Conservation (phyloP, 2,329 filamentous ascomycete genomes). For the Colletotrichum cordylinicola region DNA sequence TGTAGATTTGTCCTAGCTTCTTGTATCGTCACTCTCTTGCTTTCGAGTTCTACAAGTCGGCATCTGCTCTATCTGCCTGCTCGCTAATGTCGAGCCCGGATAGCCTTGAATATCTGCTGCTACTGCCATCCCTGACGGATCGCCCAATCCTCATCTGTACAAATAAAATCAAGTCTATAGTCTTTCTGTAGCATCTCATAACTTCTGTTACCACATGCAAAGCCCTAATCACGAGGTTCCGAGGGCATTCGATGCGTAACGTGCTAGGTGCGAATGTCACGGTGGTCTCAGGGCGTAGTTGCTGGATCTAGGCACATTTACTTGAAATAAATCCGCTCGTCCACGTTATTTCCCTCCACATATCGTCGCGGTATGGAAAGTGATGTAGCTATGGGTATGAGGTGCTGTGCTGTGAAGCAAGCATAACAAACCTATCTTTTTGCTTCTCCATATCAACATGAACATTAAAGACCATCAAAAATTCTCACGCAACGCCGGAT, state of each 20-base stretch:
- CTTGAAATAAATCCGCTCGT: background rate
- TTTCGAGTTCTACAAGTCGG: fast-evolving
- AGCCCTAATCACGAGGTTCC: no score
- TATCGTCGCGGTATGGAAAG: no score
- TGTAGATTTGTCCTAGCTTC: background rate
- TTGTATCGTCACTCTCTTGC: background rate
- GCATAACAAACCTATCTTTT: fast-evolving
- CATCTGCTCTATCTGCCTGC: background rate
- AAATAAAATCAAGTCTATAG: no score
- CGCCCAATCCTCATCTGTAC: no score
- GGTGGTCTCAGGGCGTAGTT: no score
- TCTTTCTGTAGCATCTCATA: no score
- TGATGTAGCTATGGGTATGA: fast-evolving
- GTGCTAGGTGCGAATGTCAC: no score
- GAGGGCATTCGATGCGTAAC: no score
- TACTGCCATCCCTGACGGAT: no score
- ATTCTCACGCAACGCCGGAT: background rate
- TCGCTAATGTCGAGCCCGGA: background rate
- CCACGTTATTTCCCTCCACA: no score
- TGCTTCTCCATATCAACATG: fast-evolving
- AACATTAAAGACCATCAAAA: background rate
- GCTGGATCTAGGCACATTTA: background rate
- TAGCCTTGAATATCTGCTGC: background rate
- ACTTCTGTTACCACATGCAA: no score
- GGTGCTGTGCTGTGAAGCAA: fast-evolving